phyloP scores from a whole-genome alignment of 805 yeast species.

The Wickerhamomyces tratensis region DNA sequence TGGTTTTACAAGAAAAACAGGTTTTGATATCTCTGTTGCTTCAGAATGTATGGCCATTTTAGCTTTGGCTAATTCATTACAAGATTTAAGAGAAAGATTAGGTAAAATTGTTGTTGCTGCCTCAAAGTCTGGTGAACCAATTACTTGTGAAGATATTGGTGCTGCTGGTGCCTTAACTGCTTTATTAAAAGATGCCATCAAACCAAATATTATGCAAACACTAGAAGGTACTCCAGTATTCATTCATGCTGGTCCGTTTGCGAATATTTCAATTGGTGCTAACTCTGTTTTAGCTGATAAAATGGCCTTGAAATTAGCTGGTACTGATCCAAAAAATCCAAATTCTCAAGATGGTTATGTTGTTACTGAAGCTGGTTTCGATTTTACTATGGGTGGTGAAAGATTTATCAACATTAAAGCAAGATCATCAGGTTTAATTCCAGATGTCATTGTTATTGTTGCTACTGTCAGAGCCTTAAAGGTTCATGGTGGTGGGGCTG shows the following conservation, averaged over 20 bases:
- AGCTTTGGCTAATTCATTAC: constrained; percentile 61
- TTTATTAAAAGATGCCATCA: constrained; percentile 68
- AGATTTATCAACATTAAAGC: constrained; percentile 77
- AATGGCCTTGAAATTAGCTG: constrained; percentile 72
- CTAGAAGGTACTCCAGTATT: constrained; percentile 83
- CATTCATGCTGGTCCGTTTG: constrained; percentile 86
- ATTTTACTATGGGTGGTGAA: constrained; percentile 90
- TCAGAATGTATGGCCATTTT: constrained; percentile 81
- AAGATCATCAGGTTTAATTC: constrained; percentile 69
- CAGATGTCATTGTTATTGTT: constrained; percentile 71
- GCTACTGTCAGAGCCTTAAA: constrained; percentile 81
- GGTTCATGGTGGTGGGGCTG: constrained; percentile 86
- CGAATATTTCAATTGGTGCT: constrained; percentile 82
- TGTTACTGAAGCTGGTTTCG: constrained; percentile 84
- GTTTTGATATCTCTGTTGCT: constrained; percentile 80
- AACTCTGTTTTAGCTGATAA: constrained; percentile 76
- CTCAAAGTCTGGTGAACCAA: constrained; percentile 57
- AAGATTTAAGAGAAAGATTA: constrained; percentile 65
- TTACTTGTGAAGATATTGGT: constrained; percentile 78
- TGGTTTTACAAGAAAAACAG: constrained; percentile 63
- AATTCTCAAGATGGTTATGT: constrained; percentile 59
- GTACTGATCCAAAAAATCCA: constrained; percentile 43
- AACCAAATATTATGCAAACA: constrained; percentile 83
- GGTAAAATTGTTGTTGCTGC: constrained; percentile 72
- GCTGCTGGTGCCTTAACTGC: constrained; percentile 85